Percentiles rank a stretch among this genome's conserved stretches.
These are phyloP conservation scores for Yarrowia phangngaensis DNA, from an alignment of 805 yeast species.

Conservation along the genomic window DNA sequence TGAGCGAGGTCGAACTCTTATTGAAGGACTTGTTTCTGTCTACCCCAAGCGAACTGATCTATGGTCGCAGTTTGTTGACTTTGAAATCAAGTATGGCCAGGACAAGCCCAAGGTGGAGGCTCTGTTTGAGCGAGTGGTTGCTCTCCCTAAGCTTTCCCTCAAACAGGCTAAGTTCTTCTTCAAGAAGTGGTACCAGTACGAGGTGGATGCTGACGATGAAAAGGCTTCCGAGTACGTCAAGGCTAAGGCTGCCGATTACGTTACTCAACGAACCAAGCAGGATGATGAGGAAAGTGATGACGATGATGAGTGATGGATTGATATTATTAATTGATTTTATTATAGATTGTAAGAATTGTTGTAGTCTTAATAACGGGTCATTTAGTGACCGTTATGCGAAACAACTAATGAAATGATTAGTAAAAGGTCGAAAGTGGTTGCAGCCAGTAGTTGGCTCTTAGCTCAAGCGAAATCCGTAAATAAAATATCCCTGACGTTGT, in stretches of 20 bases:
- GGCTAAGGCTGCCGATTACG: conserved; percentile 83
- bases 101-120: conserved; percentile 68
- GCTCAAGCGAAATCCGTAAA: no score
- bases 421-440: no score
- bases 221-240: conserved; percentile 78
- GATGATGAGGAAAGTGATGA: conserved; percentile 18
- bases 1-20: conserved; percentile 90
- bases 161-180: conserved; percentile 95
- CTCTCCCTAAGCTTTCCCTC: conserved; percentile 59
- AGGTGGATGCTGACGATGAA: conserved; percentile 63
- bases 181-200: conserved; percentile 83
- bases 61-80: conserved; percentile 94
- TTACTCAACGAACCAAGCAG: conserved; percentile 33
- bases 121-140: conserved; percentile 74
- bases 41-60: conserved; percentile 88
- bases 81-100: conserved; percentile 64
- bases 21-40: conserved; percentile 86
- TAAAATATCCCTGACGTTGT: no score
- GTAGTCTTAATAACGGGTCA: no score
- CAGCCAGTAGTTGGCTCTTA: no score
- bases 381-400: no score
- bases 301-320: no score
- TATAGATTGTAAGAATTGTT: no score
- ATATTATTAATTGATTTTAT: no score
- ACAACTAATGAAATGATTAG: no score